A percentile compares a stretch with the other conserved stretches of the same genome.
These are phyloP conservation scores for Antitrichia curtipendula DNA, from an alignment of 225 moss, liverwort and hornwort genomes.

Conservation along the genomic window DNA sequence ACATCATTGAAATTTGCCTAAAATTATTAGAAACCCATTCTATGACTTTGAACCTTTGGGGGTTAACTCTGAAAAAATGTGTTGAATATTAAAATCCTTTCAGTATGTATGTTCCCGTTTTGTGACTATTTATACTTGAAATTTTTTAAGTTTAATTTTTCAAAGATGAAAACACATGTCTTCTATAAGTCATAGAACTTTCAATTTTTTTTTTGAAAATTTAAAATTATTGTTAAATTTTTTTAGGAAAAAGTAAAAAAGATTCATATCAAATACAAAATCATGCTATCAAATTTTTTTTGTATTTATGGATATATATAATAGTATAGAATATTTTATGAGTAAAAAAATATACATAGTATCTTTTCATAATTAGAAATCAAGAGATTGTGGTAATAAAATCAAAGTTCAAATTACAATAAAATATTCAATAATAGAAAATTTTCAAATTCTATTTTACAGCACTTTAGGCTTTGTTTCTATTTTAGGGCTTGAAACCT, in stretches of 20 bases:
- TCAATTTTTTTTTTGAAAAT: too few relatives aligned
- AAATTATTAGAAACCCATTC: background rate
- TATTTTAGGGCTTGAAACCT: background rate
- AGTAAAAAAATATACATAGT: background rate
- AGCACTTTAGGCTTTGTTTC: background rate
- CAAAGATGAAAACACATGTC: background rate
- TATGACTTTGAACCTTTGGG: background rate
- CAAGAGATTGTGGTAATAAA: background rate
- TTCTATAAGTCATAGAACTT: background rate
- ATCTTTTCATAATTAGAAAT: background rate
- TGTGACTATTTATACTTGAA: background rate
- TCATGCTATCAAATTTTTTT: background rate
- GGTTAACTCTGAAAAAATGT: rapidly evolving
- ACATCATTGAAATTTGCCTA: background rate
- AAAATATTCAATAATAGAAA: background rate
- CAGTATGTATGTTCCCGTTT: background rate
- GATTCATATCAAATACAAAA: background rate
- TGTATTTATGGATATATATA: background rate
- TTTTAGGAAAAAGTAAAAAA: background rate
- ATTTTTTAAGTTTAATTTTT: background rate
- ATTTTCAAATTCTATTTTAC: background rate
- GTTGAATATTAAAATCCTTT: background rate
- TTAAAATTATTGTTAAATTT: background rate
- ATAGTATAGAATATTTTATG: background rate
- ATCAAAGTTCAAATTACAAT: background rate